Evolutionary conservation across 169 alveolate genomes (phyloP).

Genomic region (Plasmodium gallinaceum): DNA sequence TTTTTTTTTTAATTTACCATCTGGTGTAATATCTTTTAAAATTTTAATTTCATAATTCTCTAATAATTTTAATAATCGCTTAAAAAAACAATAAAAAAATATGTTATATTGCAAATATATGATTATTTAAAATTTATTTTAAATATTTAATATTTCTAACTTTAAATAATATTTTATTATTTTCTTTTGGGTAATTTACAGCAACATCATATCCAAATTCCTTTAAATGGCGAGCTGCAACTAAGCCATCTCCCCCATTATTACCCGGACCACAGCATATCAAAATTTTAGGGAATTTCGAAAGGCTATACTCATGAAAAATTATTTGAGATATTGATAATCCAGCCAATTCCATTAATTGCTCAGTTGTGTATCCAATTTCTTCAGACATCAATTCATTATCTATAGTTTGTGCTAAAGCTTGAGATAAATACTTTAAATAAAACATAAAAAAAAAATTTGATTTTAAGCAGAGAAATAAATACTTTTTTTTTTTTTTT

Average conservation of each 20-base stretch:
- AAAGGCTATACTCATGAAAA: conserved; percentile 76
- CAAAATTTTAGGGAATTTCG: conserved; percentile 74
- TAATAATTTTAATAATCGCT: conserved; percentile 32
- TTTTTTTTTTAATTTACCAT: conserved; percentile 14
- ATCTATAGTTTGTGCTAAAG: conserved; percentile 82
- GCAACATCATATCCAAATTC: conserved; percentile 84
- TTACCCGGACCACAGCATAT: conserved; percentile 94
- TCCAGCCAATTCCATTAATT: conserved; percentile 93
- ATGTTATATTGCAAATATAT: background rate
- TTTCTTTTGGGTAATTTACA: conserved; percentile 87
- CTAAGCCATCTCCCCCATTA: conserved; percentile 94
- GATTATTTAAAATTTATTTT: background rate
- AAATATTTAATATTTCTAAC: conserved; percentile 68
- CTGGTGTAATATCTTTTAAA: conserved; percentile 14
- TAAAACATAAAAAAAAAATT: conserved; percentile 9
- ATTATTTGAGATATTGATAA: conserved; percentile 89
- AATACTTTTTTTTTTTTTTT: background rate
- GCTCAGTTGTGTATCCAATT: conserved; percentile 88
- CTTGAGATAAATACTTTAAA: conserved; percentile 59
- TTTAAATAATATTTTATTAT: conserved; percentile 80
- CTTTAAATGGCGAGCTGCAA: conserved; percentile 89
- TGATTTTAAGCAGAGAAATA: background rate
- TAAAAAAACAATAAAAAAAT: conserved; percentile 10
- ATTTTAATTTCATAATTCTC: conserved; percentile 59
- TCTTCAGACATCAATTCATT: conserved; percentile 85